Base-by-base conservation (phyloP, 73 alveolate genomes). In the Paramecium tetraurelia region DNA sequence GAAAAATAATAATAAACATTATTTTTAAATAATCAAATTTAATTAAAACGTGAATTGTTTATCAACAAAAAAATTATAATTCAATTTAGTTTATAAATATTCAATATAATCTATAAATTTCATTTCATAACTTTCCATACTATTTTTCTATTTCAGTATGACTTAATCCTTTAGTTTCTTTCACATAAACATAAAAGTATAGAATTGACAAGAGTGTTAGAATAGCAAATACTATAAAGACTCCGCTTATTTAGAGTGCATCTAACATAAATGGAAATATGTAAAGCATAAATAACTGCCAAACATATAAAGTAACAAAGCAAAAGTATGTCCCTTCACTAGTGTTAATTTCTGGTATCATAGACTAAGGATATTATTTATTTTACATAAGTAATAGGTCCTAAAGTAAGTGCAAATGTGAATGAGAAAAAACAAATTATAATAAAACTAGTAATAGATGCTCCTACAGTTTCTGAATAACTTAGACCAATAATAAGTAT, bases 281-380 rank as follows among this genome's bases (percentile, higher is more conserved):
- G 40, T 72, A 72, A 18, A 72, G n/a, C 12, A 72, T 8, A 72
- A 72, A 18, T 72, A 72, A 36, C 40, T 72, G 46, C 86, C 86
- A 72, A 3, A 40, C 59, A 33, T 21, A 72, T 20, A 72, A 21
- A 2, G 86, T 72, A 7, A 33, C 59, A 72, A 72, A 36, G 20
- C 59, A 72, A 24, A 72, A 72, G 24, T 72, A 72, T 7, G 53
- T 72, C 5, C 86, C 86, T 7, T 72, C 86, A 72, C 86, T 72
- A 3, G 57, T 12, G 16, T 72, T 72, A 11, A 72, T 72, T 35
- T 72, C 86, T 4, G 86, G 86, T 8, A 63, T 72, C 59, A 72
- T 31, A 3, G 57, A 72, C 86, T 72, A 72, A 72, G 16, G 2
- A 36, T 2, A 33, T 29, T 24, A 12, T 12, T 27, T 0, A 72